Evolutionary conservation across 768 basidiomycete genomes (phyloP).

Genomic region (Piloderma croceum): DNA sequence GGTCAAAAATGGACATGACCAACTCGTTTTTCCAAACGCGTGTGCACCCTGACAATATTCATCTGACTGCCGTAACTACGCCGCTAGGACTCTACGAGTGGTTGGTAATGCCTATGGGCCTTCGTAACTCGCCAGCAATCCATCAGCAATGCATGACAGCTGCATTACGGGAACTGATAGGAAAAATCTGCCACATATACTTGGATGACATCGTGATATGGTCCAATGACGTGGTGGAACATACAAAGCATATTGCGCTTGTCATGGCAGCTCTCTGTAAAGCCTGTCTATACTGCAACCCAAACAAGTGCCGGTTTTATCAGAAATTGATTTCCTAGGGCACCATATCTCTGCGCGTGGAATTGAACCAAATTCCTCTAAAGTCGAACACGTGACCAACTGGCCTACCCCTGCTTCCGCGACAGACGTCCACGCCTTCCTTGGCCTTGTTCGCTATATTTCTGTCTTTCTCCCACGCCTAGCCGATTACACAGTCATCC

Average conservation of each 20-base stretch:
- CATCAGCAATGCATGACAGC: slow-evolving; percentile 15
- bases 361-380: slow-evolving; percentile 18
- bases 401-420: slow-evolving; percentile 22
- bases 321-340: slow-evolving; percentile 22
- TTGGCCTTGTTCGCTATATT: slow-evolving; percentile 26
- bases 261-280: slow-evolving; percentile 8
- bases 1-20: too few relatives aligned
- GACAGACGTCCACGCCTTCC: slow-evolving; percentile 19
- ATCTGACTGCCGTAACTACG: too few relatives aligned
- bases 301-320: slow-evolving; percentile 22
- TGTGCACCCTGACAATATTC: slow-evolving; percentile 16
- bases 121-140: slow-evolving; percentile 12
- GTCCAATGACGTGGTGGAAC: too few relatives aligned
- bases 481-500: slow-evolving; percentile 22
- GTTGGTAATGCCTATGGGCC: too few relatives aligned
- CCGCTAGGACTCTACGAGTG: slow-evolving; percentile 28
- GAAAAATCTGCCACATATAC: slow-evolving; percentile 14
- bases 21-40: slow-evolving; percentile 24
- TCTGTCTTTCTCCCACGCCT: slow-evolving; percentile 23
- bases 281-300: slow-evolving; percentile 16
- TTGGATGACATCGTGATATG: slow-evolving; percentile 25
- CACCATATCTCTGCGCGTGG: slow-evolving; percentile 23
- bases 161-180: slow-evolving; percentile 9
- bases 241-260: slow-evolving; percentile 8
- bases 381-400: slow-evolving; percentile 20